Evolutionary conservation across 805 yeast genomes (phyloP).

Genomic region (Yarrowia bubula): DNA sequence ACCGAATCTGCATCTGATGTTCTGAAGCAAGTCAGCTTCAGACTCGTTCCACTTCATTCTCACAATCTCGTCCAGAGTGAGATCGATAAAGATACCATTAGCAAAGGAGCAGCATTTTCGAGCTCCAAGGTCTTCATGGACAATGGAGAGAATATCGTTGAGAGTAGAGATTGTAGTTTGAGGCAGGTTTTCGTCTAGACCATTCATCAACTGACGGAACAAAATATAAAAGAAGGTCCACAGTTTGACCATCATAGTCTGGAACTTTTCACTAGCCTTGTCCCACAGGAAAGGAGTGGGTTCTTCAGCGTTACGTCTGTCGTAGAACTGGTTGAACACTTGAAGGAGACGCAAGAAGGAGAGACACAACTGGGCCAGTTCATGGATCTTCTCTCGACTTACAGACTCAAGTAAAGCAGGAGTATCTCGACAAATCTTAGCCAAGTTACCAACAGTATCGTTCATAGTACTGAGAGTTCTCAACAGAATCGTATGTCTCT

Average conservation of each 20-base stretch:
- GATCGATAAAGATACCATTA: slow-evolving; percentile 57
- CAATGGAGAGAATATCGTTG: slow-evolving; percentile 51
- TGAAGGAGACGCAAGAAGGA: slow-evolving; percentile 39
- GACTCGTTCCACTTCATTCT: slow-evolving; percentile 48
- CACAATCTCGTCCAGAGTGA: slow-evolving; percentile 56
- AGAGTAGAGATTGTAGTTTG: slow-evolving; percentile 33
- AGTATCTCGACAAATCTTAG: slow-evolving; percentile 16
- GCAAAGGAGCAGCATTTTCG: slow-evolving; percentile 67
- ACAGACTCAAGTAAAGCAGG: background rate
- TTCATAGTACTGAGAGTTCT: slow-evolving; percentile 53
- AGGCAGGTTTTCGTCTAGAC: slow-evolving; percentile 31
- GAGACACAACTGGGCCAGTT: slow-evolving; percentile 29
- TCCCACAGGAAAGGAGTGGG: slow-evolving; percentile 40
- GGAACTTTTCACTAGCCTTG: slow-evolving; percentile 33
- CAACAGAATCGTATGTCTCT: slow-evolving; percentile 47
- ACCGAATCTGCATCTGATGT: slow-evolving; percentile 76
- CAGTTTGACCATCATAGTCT: slow-evolving; percentile 38
- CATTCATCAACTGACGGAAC: slow-evolving; percentile 36
- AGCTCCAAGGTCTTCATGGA: slow-evolving; percentile 74
- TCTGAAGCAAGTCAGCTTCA: slow-evolving; percentile 71
- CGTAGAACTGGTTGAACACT: slow-evolving; percentile 40
- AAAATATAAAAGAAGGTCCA: slow-evolving; percentile 45
- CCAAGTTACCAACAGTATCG: slow-evolving; percentile 35
- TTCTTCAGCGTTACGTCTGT: slow-evolving; percentile 31
- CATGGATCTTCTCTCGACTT: background rate